Base-by-base conservation (phyloP, 2,329 filamentous ascomycete genomes). In the Leptographium wingfieldii region DNA sequence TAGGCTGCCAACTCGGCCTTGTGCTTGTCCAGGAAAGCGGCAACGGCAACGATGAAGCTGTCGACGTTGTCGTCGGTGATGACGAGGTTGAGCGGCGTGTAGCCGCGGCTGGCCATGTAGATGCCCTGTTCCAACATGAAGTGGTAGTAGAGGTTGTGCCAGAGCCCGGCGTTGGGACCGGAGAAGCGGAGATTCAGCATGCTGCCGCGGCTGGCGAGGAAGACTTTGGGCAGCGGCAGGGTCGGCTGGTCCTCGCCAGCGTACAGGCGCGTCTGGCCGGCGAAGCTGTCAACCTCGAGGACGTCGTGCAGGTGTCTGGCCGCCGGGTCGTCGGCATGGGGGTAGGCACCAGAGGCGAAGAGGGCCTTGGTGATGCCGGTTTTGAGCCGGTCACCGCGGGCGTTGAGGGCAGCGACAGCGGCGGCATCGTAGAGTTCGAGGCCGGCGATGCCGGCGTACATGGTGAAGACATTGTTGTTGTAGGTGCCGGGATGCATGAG, bases 401-500 rank as follows among this genome's bases (percentile, higher is more conserved):
- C 63, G 10, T 71, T 73, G 59, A 74, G 71, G 3, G 60, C 63
- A 1, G 56, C 55, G 19, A 71, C 70, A 2, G 67, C 67, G 4
- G 69, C 67, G 4, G 69, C 66, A 0, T 73, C 70, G 52, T 70
- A 75, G 1, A 76, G 60, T 40, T 70, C 65, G 5, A 76, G 66
- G 0, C 71, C 74, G 5, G 68, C 69, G 57, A 74, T 62, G 3
- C 83, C 84, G 9, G 80, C 79, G 29, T 74, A 72, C 75, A 86
- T 87, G 1, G 78, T 78, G 7, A 86, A 69, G 2, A 76, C 65
- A 64, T 85, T 84, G 65, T 85, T 85, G 65, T 85, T 84, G 70
- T 83, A 85, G 0, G 82, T 85, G 0, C 82, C 82, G 0, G 80
- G 78, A 64, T 85, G 82, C 3, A 72, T 69, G 4, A 82, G 69